Conservation (phyloP, 176 grass and related monocot species). For the Tillandsia leiboldiana region DNA sequence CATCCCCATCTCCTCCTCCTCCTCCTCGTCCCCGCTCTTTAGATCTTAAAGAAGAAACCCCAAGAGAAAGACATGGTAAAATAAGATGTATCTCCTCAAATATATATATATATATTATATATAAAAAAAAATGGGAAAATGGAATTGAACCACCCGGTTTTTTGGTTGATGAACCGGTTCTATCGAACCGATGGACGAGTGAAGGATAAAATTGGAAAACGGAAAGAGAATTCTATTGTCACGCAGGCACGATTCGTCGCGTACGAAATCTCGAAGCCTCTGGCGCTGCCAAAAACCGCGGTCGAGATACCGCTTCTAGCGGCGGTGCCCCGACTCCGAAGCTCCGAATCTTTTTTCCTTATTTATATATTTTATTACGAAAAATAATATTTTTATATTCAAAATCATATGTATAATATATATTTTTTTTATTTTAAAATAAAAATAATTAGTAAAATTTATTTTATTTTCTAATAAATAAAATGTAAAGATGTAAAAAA, state of each 20-base stretch:
- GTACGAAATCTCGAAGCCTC: slow-evolving; percentile 21
- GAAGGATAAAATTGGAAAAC: slow-evolving; percentile 24
- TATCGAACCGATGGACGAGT: background rate
- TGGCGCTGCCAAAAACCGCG: slow-evolving; percentile 3
- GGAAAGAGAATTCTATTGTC: slow-evolving; percentile 1
- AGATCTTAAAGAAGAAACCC: background rate
- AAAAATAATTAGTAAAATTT: no score
- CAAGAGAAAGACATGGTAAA: background rate
- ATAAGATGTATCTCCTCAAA: no score
- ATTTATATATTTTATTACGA: no score
- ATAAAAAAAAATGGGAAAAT: background rate
- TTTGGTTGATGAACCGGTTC: slow-evolving; percentile 11
- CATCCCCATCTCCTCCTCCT: slow-evolving; percentile 18
- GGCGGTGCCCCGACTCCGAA: slow-evolving; percentile 17
- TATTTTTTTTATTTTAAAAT: no score
- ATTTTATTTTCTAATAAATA: no score
- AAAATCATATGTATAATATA: no score
- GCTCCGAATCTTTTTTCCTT: slow-evolving; percentile 15
- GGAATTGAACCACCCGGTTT: slow-evolving; percentile 28
- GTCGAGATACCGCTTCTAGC: slow-evolving; percentile 29
- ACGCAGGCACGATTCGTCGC: slow-evolving; percentile 67
- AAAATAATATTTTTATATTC: no score
- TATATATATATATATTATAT: no score
- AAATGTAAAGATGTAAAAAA: no score
- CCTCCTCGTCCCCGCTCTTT: background rate